Evolutionary conservation across 2,329 filamentous ascomycete genomes (phyloP).

Genomic region (Fusarium protoensiforme): DNA sequence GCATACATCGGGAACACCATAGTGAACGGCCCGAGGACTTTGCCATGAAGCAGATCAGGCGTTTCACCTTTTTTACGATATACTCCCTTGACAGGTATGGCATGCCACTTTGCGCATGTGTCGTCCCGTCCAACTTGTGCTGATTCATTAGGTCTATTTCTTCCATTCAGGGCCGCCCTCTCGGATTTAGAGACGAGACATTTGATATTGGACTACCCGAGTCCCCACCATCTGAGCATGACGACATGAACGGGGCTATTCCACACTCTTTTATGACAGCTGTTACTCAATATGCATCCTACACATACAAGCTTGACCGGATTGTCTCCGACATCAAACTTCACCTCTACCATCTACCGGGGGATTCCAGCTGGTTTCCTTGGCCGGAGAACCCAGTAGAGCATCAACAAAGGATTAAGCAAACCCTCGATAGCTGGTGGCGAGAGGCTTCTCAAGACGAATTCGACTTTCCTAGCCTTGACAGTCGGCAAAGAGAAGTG

Average conservation of each 20-base stretch:
- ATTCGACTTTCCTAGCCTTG: constrained; percentile 7
- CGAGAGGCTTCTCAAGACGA: neutral
- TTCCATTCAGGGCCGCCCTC: constrained; percentile 51
- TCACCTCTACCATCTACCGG: constrained; percentile 37
- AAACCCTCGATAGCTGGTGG: constrained; percentile 26
- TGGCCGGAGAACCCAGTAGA: constrained; percentile 1
- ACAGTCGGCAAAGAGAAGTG: constrained; percentile 12
- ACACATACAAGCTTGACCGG: constrained; percentile 42
- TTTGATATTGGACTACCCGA: constrained; percentile 46
- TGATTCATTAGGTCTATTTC: constrained; percentile 45
- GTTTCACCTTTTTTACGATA: constrained; percentile 49
- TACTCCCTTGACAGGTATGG: constrained; percentile 49
- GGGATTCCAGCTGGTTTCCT: constrained; percentile 26
- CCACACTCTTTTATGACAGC: constrained; percentile 2
- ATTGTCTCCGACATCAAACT: constrained; percentile 41
- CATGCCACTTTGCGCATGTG: neutral
- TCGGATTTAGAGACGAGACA: constrained; percentile 51
- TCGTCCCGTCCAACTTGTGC: neutral
- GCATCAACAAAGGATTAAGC: constrained; percentile 23
- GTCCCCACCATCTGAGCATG: neutral
- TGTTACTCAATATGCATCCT: constrained; percentile 36
- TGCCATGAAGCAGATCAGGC: constrained; percentile 25
- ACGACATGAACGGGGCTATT: neutral
- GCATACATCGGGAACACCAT: constrained; percentile 49
- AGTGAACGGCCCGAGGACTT: constrained; percentile 4